Evolutionary conservation across 495 filamentous ascomycete genomes (phyloP), one percentile per base, ranked within the genome.

Genomic region (Cercophora sp.): DNA sequence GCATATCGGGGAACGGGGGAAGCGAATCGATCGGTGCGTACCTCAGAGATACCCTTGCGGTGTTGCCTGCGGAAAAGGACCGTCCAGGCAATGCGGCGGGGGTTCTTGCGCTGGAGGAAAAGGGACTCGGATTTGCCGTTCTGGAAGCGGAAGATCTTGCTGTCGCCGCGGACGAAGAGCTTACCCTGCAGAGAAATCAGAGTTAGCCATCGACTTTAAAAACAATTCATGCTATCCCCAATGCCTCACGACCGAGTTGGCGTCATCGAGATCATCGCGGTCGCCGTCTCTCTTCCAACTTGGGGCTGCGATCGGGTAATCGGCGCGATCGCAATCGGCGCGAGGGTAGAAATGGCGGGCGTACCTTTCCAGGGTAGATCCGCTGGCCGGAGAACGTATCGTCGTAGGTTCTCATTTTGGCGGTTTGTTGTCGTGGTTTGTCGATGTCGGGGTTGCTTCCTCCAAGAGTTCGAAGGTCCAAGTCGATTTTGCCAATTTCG

Each of bases 31-130:
- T n/a, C 19, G 10, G 20, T 25, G 23, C 86, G 78, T 83, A 97
- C 93, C 89, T 99, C 93, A 82, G 92, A 93, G 81, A 97, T 91
- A 85, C 93, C 93, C 89, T 99, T 99, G 84, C 89, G 92, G 84
- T 96, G 92, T 80, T 95, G 90, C 76, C 91, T 86, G 76, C 93
- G 84, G 86, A 84, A 99, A 54, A 99, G 88, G 62, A 91, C 86
- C 53, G 93, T 99, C 93, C 93, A 99, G 60, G 91, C 86, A 75
- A 99, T 96, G 66, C 91, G 87, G 73, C 93, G 90, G 68, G 93
- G 93, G 85, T 99, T 99, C 87, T 99, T 99, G 81, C 93, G 92
- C 82, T 99, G 93, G 58, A 97, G 90, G 85, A 97, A 97, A 61
- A 99, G 87, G 58, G 89, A 95, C 78, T 99, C 94, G 81, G 91